phyloP scores from a whole-genome alignment of 2,329 filamentous ascomycete species.

The Emergomyces orientalis region DNA sequence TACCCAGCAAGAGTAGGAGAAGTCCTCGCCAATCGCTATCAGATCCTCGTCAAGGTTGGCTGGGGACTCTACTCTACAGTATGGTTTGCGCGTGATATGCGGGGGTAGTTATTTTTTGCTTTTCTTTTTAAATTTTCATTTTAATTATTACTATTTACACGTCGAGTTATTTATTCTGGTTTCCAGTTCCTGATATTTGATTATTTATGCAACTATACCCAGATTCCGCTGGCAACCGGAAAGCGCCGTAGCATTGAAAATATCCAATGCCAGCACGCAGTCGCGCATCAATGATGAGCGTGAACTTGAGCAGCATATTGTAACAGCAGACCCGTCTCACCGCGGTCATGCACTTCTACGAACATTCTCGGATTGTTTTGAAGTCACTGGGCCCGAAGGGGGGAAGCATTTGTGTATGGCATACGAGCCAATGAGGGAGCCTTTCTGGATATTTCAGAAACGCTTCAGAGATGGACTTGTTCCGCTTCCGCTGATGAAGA shows the following conservation, averaged over 20 bases:
- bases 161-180: not conserved
- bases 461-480: slow-evolving; percentile 19
- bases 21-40: slow-evolving; percentile 10
- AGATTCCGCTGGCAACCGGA: slow-evolving; percentile 8
- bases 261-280: slow-evolving; percentile 8
- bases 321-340: slow-evolving; percentile 19
- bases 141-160: not conserved
- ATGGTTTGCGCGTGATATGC: slow-evolving; percentile 14
- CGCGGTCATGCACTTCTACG: slow-evolving; percentile 21
- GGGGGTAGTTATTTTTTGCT: not conserved
- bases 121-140: not conserved
- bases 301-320: slow-evolving; percentile 22
- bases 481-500: slow-evolving; percentile 22
- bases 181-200: not conserved
- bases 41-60: slow-evolving; percentile 13
- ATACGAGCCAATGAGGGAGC: slow-evolving; percentile 27
- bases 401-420: slow-evolving; percentile 25
- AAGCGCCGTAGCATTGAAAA: slow-evolving; percentile 12
- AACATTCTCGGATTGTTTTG: slow-evolving; percentile 23
- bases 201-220: not conserved
- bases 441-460: slow-evolving; percentile 22
- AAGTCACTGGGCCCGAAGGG: slow-evolving; percentile 15
- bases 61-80: slow-evolving; percentile 11
- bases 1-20: slow-evolving; percentile 14
- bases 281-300: slow-evolving; percentile 13